These are phyloP conservation scores for Nicotiana tomentosiformis DNA, from an alignment of 257 asterid genomes.

Conservation along the genomic window DNA sequence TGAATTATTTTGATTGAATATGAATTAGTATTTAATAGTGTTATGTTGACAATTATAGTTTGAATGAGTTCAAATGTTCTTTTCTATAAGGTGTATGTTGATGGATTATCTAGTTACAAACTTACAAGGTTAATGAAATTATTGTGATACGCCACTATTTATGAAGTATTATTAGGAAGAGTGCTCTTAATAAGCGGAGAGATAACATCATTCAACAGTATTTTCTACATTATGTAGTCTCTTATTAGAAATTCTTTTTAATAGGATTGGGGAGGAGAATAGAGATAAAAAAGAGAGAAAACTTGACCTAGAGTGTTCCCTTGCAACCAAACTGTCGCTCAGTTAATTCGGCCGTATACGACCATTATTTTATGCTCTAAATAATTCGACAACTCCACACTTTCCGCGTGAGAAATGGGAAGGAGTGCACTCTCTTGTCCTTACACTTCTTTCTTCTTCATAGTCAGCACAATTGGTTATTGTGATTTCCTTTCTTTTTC, in stretches of 20 bases:
- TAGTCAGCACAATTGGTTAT: constrained; percentile 28
- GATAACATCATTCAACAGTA: not conserved
- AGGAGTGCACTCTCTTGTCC: not conserved
- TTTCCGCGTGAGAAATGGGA: constrained; percentile 20
- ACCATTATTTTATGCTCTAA: not conserved
- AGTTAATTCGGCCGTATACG: not conserved
- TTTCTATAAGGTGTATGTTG: no score
- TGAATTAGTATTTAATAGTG: not conserved
- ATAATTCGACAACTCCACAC: not conserved
- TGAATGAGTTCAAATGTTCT: not conserved
- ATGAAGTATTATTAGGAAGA: not conserved
- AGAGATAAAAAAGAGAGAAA: not conserved
- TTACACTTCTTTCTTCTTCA: not conserved
- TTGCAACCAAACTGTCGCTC: constrained; percentile 25
- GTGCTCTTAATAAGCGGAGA: not conserved
- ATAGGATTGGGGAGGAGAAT: not conserved
- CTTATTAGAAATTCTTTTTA: not conserved
- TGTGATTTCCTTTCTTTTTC: constrained; percentile 15
- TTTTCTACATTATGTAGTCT: not conserved
- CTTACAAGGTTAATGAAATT: not conserved
- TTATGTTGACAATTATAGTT: not conserved
- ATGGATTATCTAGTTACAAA: no score
- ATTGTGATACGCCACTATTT: not conserved
- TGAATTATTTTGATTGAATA: not conserved
- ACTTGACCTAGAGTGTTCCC: constrained; percentile 21